A percentile compares a stretch with the other conserved stretches of the same genome.
Evolutionary conservation across 352 stramenopile genomes (phyloP).

Genomic region (Pythium dissimile): DNA sequence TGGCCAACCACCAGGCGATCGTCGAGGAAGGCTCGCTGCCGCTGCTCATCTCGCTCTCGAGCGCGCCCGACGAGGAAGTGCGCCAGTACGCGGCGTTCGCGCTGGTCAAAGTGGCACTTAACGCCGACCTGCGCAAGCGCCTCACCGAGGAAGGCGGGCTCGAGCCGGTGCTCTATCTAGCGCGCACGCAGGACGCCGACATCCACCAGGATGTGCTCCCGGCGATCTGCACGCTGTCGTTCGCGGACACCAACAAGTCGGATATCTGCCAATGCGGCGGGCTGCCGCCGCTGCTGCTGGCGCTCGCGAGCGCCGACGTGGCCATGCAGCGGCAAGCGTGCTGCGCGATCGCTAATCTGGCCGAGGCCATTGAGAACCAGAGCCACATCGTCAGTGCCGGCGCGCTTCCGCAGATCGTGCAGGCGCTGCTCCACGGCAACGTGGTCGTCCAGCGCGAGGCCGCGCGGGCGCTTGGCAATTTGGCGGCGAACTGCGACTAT

Average conservation of each 20-base stretch:
- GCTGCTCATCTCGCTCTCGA: slow-evolving; percentile 94
- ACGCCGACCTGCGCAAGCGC: slow-evolving; percentile 91
- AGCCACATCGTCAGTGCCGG: slow-evolving; percentile 85
- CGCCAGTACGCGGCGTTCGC: slow-evolving; percentile 95
- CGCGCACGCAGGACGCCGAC: slow-evolving; percentile 88
- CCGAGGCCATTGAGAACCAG: slow-evolving; percentile 94
- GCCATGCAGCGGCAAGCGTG: slow-evolving; percentile 90
- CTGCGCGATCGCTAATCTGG: slow-evolving; percentile 94
- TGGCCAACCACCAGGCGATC: slow-evolving; percentile 93
- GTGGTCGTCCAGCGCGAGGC: slow-evolving; percentile 91
- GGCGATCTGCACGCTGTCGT: slow-evolving; percentile 90
- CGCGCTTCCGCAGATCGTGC: slow-evolving; percentile 84
- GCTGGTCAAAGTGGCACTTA: slow-evolving; percentile 94
- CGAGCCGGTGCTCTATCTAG: slow-evolving; percentile 95
- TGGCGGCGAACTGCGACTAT: slow-evolving; percentile 95
- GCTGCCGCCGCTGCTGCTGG: slow-evolving; percentile 84
- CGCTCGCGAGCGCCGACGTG: slow-evolving; percentile 65
- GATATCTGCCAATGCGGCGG: slow-evolving; percentile 94
- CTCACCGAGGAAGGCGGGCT: slow-evolving; percentile 95
- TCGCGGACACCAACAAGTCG: slow-evolving; percentile 92
- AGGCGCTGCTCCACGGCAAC: slow-evolving; percentile 68
- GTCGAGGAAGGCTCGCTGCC: slow-evolving; percentile 93
- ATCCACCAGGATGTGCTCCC: slow-evolving; percentile 92
- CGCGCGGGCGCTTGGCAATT: slow-evolving; percentile 90
- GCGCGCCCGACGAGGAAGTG: slow-evolving; percentile 91